Percentiles rank a stretch among this genome's conserved stretches.
Evolutionary conservation across 257 asterid genomes (phyloP).

Genomic region (Scutellaria barbata): DNA sequence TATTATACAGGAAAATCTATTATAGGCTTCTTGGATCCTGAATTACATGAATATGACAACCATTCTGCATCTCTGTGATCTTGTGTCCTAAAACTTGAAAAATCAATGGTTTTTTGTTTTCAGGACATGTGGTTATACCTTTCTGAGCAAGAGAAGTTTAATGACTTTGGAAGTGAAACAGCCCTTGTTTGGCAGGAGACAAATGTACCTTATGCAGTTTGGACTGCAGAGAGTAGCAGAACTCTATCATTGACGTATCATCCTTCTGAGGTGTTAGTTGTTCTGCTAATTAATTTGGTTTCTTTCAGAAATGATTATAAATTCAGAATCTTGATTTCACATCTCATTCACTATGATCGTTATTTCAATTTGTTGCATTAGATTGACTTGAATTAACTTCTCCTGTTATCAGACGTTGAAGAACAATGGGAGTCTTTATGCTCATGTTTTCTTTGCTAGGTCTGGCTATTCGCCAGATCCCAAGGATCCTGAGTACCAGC

Average conservation of each 20-base stretch:
- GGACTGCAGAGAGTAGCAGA: slow-evolving; percentile 83
- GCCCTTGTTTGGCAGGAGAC: slow-evolving; percentile 96
- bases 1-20: slow-evolving; percentile 15
- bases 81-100: slow-evolving; percentile 15
- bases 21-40: neutral
- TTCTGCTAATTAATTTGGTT: slow-evolving; percentile 15
- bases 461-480: slow-evolving; percentile 94
- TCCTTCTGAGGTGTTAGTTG: slow-evolving; percentile 76
- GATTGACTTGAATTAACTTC: slow-evolving; percentile 25
- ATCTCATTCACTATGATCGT: slow-evolving; percentile 21
- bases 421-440: slow-evolving; percentile 90
- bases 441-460: slow-evolving; percentile 92
- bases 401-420: slow-evolving; percentile 60
- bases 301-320: slow-evolving; percentile 14
- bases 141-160: slow-evolving; percentile 72
- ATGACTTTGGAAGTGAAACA: slow-evolving; percentile 78
- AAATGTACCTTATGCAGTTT: slow-evolving; percentile 93
- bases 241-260: slow-evolving; percentile 68
- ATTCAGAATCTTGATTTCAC: neutral
- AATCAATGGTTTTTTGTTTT: slow-evolving; percentile 25
- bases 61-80: slow-evolving; percentile 11
- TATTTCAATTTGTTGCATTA: slow-evolving; percentile 27
- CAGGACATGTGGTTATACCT: slow-evolving; percentile 98
- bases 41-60: neutral
- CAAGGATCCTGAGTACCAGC: slow-evolving; percentile 87